Base-by-base conservation (phyloP, 2,329 filamentous ascomycete genomes). In the Boeremia exigua region DNA sequence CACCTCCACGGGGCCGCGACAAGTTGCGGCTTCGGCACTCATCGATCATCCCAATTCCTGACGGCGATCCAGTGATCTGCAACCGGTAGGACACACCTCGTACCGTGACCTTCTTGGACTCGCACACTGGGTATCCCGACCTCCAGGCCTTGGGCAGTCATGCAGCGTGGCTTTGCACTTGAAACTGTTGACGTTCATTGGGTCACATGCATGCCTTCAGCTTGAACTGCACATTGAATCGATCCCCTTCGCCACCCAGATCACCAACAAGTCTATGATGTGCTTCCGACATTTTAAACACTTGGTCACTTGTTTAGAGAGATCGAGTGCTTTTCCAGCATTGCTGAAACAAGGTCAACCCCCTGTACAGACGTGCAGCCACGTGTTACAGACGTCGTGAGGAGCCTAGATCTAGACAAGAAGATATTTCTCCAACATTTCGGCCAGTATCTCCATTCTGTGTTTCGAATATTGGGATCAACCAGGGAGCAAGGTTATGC, bases 391-490 rank as follows among this genome's bases (percentile, higher is more conserved):
- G 40, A 47, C 37, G 42, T 46, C 32, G 30, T 30, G 15, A 28
- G 8, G 14, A 14, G 53, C 36, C 36, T 50, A n/a, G 19, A 32
- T 11, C 19, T 28, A 6, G 14, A 50, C 14, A 23, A 25, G 30
- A 27, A 30, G 12, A 4, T 7, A 8, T 25, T 27, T 29, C 28
- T 32, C 3, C 12, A 30, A 19, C 11, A 12, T 46, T 6, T 17
- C 15, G 32, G 38, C 25, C 33, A 9, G 8, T 38, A 7, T 40
- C 25, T 4, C 14, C 25, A n/a, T 38, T 32, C 30, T 17, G 6
- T 42, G 47, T 51, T 51, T 48, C 53, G 30, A 9, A 15, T 19
- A 27, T 43, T 12, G 25, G 46, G 47, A 37, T 51, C 29, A 55
- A 36, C 45, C 52, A 45, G 45, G 46, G 28, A 46, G 28, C 15